Conservation (phyloP, 441 rosid species). For the Isatis lusitanica region DNA sequence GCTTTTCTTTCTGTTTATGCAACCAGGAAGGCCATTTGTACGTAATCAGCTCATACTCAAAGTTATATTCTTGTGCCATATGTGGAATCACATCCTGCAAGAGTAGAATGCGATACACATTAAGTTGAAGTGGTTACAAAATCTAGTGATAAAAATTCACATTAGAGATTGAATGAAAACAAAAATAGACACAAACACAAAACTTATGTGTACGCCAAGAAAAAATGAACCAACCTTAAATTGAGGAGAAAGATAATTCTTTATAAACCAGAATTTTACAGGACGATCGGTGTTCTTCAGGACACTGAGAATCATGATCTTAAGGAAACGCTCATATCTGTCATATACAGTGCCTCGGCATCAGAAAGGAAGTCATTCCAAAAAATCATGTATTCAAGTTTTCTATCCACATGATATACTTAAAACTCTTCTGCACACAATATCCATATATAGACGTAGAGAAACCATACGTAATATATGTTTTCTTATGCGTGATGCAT, state of each 20-base stretch:
- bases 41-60: slow-evolving; percentile 89
- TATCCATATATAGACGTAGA: slow-evolving; percentile 9
- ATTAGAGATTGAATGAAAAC: background rate
- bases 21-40: slow-evolving; percentile 99
- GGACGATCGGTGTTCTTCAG: slow-evolving; percentile 91
- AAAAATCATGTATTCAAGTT: background rate
- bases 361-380: slow-evolving; percentile 21
- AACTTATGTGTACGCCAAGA: slow-evolving; percentile 10
- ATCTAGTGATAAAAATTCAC: background rate
- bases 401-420: slow-evolving; percentile 16
- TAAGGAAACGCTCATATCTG: slow-evolving; percentile 96
- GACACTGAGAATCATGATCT: slow-evolving; percentile 96
- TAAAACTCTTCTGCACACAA: background rate
- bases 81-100: slow-evolving; percentile 94
- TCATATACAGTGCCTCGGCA: slow-evolving; percentile 25
- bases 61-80: slow-evolving; percentile 92
- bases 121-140: background rate
- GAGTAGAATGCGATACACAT: background rate
- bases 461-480: background rate
- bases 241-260: slow-evolving; percentile 97
- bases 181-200: background rate
- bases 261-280: slow-evolving; percentile 98
- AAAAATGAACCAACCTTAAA: slow-evolving; percentile 64
- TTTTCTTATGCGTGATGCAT: slow-evolving; percentile 15
- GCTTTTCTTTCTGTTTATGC: slow-evolving; percentile 99